phyloP scores from a whole-genome alignment of 768 basidiomycete species.

The Tubosaeta brunneosetosa region DNA sequence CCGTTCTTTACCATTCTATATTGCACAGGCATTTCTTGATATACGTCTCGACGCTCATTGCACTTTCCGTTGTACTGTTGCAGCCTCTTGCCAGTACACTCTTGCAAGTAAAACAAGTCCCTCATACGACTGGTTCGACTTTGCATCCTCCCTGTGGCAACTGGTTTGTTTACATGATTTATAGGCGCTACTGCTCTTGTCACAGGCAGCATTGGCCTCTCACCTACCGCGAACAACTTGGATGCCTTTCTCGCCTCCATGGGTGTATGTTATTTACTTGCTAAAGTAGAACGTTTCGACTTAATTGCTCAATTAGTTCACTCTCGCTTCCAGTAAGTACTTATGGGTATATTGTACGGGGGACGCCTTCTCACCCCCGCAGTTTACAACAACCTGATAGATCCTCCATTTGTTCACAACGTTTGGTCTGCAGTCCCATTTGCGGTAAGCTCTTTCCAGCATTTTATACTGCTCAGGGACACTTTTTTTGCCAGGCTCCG shows the following conservation, averaged over 20 bases:
- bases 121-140: slow-evolving; percentile 12
- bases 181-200: slow-evolving; percentile 40
- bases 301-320: slow-evolving; percentile 30
- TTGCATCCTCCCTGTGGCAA: slow-evolving; percentile 6
- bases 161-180: not conserved
- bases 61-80: slow-evolving; percentile 41
- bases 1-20: slow-evolving; percentile 41
- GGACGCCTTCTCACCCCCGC: not conserved
- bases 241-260: slow-evolving; percentile 57
- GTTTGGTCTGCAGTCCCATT: slow-evolving; percentile 56
- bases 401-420: slow-evolving; percentile 53
- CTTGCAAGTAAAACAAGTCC: slow-evolving; percentile 24
- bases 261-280: slow-evolving; percentile 37
- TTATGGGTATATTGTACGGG: not conserved
- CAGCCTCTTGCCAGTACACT: slow-evolving; percentile 52
- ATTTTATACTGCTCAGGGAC: not conserved
- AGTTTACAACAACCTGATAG: slow-evolving; percentile 39
- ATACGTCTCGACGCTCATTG: slow-evolving; percentile 47
- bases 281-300: not conserved
- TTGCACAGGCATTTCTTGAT: slow-evolving; percentile 53
- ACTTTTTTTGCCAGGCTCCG: slow-evolving; percentile 36
- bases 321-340: slow-evolving; percentile 23
- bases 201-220: slow-evolving; percentile 41
- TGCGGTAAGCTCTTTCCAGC: slow-evolving; percentile 28
- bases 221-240: slow-evolving; percentile 40